Evolutionary conservation across 2,329 filamentous ascomycete species (phyloP).

Genomic region (Knoxdaviesia proteae): DNA sequence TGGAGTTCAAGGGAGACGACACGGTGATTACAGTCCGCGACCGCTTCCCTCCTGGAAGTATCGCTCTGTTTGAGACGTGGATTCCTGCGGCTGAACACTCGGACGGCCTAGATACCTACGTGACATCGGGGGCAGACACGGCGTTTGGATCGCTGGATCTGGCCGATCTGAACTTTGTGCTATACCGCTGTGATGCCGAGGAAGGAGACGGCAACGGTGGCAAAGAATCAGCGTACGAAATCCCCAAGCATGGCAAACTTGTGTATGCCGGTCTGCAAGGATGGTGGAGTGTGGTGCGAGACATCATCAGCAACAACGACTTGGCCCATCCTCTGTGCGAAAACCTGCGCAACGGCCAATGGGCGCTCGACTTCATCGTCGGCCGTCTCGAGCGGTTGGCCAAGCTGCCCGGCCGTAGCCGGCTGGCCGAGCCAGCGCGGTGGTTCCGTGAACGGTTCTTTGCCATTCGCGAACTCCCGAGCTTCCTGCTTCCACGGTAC

Average conservation of each 20-base stretch:
- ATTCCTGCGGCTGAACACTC: constrained; percentile 75
- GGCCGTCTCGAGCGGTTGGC: constrained; percentile 56
- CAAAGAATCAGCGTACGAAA: constrained; percentile 39
- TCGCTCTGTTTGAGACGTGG: constrained; percentile 90
- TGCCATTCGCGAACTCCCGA: constrained; percentile 66
- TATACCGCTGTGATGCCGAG: constrained; percentile 84
- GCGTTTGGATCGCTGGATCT: constrained; percentile 60
- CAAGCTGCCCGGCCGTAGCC: constrained; percentile 36
- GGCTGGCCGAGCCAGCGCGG: constrained; percentile 41
- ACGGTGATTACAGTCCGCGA: constrained; percentile 65
- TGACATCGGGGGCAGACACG: constrained; percentile 59
- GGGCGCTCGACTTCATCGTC: constrained; percentile 77
- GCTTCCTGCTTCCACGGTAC: constrained; percentile 77
- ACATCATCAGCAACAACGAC: constrained; percentile 73
- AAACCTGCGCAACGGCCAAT: constrained; percentile 76
- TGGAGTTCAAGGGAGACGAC: constrained; percentile 52
- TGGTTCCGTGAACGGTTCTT: constrained; percentile 79
- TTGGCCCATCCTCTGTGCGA: constrained; percentile 85
- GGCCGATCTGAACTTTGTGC: constrained; percentile 71
- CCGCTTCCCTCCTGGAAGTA: constrained; percentile 79
- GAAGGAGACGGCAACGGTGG: constrained; percentile 46
- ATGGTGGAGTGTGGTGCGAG: constrained; percentile 84
- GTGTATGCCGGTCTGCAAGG: constrained; percentile 96
- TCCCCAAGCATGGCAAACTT: constrained; percentile 65
- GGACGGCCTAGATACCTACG: constrained; percentile 63